Conservation (phyloP, 2,329 filamentous ascomycete genomes). For the Herpotrichia juniperi region DNA sequence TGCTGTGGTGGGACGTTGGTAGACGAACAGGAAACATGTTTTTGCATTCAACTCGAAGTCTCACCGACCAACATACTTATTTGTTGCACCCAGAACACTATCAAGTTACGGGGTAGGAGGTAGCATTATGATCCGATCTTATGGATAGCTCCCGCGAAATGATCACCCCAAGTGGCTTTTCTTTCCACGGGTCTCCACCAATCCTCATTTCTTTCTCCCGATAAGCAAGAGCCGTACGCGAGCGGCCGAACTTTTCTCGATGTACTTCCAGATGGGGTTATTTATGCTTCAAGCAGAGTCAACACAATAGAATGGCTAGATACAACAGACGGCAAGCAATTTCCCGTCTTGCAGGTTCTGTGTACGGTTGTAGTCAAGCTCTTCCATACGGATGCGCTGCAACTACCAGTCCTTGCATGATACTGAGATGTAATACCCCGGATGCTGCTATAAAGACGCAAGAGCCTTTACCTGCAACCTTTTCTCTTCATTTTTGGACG, state of each 20-base stretch:
- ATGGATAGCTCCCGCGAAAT: background rate
- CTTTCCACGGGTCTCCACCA: conserved; percentile 2
- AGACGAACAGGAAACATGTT: conserved; percentile 10
- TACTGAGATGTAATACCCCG: conserved; percentile 5
- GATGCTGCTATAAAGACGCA: conserved; percentile 21
- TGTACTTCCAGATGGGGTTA: background rate
- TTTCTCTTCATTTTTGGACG: conserved; percentile 10
- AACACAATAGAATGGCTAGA: conserved; percentile 1
- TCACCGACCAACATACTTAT: conserved; percentile 2
- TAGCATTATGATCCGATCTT: background rate
- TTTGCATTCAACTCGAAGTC: conserved; percentile 11
- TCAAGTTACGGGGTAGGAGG: background rate
- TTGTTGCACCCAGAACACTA: conserved; percentile 5
- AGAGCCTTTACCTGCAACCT: background rate
- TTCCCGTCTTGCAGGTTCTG: conserved; percentile 27
- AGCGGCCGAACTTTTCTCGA: background rate
- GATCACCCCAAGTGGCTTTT: background rate
- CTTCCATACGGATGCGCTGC: conserved; percentile 9
- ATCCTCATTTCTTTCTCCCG: conserved; percentile 6
- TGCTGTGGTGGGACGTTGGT: conserved; percentile 20
- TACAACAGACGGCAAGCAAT: conserved; percentile 18
- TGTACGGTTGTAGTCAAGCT: conserved; percentile 15
- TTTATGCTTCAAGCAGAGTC: background rate
- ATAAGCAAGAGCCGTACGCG: background rate
- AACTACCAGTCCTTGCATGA: conserved; percentile 1